Conservation (phyloP, 2,329 filamentous ascomycete genomes). For the Microcyclospora pomicola region DNA sequence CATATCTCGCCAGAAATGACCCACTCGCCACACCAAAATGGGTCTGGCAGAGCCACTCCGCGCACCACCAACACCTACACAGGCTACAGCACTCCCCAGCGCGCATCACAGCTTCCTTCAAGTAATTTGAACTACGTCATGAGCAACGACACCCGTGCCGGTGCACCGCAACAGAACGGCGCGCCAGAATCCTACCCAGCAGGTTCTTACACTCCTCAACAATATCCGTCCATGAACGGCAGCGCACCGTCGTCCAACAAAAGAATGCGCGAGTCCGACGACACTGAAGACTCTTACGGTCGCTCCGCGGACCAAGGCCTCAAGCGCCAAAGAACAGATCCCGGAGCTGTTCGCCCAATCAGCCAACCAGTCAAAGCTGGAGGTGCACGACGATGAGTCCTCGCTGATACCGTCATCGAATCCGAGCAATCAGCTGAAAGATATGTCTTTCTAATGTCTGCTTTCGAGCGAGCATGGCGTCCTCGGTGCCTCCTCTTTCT, state of each 20-base stretch:
- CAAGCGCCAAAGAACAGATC: conserved; percentile 64
- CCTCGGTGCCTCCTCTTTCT: too few species aligned
- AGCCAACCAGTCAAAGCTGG: conserved; percentile 20
- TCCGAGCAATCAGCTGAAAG: too few species aligned
- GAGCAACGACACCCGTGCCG: conserved; percentile 48
- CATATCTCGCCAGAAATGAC: conserved; percentile 74
- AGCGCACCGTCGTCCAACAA: conserved; percentile 36
- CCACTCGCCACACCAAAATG: conserved; percentile 68
- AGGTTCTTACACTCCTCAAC: conserved; percentile 45
- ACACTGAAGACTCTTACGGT: conserved; percentile 50
- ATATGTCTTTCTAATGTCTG: too few species aligned
- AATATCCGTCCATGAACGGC: conserved; percentile 52
- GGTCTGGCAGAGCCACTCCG: conserved; percentile 73
- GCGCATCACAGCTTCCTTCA: conserved; percentile 49
- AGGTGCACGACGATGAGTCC: conserved; percentile 14
- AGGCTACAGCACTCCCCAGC: conserved; percentile 64
- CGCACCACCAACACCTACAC: conserved; percentile 63
- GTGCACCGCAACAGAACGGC: conserved; percentile 34
- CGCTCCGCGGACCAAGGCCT: conserved; percentile 49
- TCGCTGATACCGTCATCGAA: not conserved
- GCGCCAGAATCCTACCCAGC: conserved; percentile 46
- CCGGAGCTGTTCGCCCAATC: conserved; percentile 16
- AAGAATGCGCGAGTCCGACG: conserved; percentile 48
- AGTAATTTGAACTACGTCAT: conserved; percentile 85
- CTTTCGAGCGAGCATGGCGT: too few species aligned